Conservation (phyloP, 768 basidiomycete genomes). For the Tulasnella sp. region DNA sequence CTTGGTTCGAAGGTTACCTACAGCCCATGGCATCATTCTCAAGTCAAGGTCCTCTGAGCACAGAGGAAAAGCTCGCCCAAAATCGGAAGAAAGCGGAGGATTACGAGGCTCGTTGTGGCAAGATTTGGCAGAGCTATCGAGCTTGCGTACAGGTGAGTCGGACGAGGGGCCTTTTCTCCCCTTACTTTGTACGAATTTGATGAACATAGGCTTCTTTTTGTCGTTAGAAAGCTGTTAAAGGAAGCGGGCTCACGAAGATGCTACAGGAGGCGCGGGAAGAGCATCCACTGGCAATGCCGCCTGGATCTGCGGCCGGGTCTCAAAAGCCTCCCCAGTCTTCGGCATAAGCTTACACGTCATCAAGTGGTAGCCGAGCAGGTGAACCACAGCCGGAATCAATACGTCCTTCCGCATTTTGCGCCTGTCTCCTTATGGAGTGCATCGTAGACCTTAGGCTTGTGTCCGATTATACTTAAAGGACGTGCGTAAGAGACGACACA, state of each 20-base stretch:
- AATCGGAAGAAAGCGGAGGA: slow-evolving; percentile 73
- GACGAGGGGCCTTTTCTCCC: background rate
- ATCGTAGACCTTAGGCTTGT: too few relatives aligned
- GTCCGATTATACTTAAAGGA: too few relatives aligned
- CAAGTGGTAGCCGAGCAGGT: too few relatives aligned
- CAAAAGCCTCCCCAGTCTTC: too few relatives aligned
- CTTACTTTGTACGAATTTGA: background rate
- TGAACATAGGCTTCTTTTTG: slow-evolving; percentile 1
- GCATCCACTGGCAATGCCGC: slow-evolving; percentile 42
- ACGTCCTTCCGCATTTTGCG: too few relatives aligned
- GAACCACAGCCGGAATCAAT: too few relatives aligned
- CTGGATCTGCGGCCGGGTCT: too few relatives aligned
- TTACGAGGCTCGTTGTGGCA: slow-evolving; percentile 77
- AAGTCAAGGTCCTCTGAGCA: slow-evolving; percentile 18
- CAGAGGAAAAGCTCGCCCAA: slow-evolving; percentile 38
- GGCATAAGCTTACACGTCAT: too few relatives aligned
- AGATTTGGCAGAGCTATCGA: slow-evolving; percentile 69
- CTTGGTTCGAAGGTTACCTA: slow-evolving; percentile 96
- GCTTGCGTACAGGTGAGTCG: slow-evolving; percentile 66
- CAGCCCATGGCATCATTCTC: slow-evolving; percentile 44
- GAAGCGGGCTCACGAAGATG: slow-evolving; percentile 62
- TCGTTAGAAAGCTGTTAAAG: slow-evolving; percentile 61
- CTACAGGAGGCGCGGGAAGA: slow-evolving; percentile 72
- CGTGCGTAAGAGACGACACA: too few relatives aligned
- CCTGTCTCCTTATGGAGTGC: too few relatives aligned